A percentile compares a stretch with the other conserved stretches of the same genome.
These are phyloP conservation scores for Nemania sp. DNA, from an alignment of 2,329 filamentous ascomycete genomes.

Conservation along the genomic window DNA sequence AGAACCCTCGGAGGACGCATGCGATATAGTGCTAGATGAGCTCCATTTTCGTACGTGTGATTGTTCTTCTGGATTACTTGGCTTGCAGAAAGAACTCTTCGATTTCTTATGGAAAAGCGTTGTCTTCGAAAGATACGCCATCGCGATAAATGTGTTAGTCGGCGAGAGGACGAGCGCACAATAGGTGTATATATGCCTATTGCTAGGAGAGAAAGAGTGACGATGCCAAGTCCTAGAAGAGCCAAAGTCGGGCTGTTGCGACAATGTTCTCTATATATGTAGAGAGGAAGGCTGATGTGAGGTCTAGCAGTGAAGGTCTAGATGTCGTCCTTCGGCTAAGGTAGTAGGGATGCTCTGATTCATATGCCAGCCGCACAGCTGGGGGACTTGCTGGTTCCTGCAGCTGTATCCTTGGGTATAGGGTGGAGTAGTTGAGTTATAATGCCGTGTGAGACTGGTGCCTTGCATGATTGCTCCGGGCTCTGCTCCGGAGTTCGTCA, in stretches of 20 bases:
- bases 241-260: too few relatives aligned
- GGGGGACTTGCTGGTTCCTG: conserved; percentile 35
- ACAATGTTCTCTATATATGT: too few relatives aligned
- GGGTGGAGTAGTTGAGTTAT: conserved; percentile 13
- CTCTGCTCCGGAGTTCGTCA: background rate
- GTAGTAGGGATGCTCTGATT: conserved; percentile 20
- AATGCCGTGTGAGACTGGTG: conserved; percentile 18
- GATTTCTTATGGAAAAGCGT: conserved; percentile 38
- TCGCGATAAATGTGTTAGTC: conserved; percentile 11
- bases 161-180: background rate
- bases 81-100: conserved; percentile 28
- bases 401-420: conserved; percentile 28
- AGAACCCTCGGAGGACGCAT: conserved; percentile 31
- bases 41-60: conserved; percentile 34
- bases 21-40: conserved; percentile 36
- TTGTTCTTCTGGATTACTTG: conserved; percentile 27
- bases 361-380: conserved; percentile 21
- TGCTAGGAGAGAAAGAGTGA: too few relatives aligned
- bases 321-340: background rate
- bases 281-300: background rate
- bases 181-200: conserved; percentile 1
- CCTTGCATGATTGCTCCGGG: conserved; percentile 21
- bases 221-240: too few relatives aligned
- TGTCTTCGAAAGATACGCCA: conserved; percentile 25
- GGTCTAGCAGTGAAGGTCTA: conserved; percentile 6